Base-by-base conservation (phyloP, 1,284 basidiomycete genomes). In the Sutorius eximius region DNA sequence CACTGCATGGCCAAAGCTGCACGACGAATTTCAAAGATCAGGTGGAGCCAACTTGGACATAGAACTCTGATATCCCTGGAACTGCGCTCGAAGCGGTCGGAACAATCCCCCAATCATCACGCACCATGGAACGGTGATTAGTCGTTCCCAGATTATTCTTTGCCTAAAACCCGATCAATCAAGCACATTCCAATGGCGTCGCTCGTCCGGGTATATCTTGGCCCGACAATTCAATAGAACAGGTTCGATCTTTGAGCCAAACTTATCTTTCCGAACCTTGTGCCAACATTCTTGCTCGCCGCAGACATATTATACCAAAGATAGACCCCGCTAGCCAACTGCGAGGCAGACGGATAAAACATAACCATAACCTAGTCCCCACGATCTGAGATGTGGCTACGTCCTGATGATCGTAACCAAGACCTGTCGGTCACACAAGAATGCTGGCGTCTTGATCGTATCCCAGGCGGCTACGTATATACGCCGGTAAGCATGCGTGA, bases 351-450 rank as follows among this genome's bases (percentile, higher is more conserved):
- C 45, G 30, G 40, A 34, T 16, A 20, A 38, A 34, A 11, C 3
- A 27, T 5, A 27, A 53, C 20, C 16, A 22, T 47, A 27, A 27
- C 33, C 20, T 4, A 4, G 30, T 30, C 30, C 10, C 48, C 42
- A 30, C 18, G 32, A 50, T 59, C 48, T 38, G 16, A 42, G 59
- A 48, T 51, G 49, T 27, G 32, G 24, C 43, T 24, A 40, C 38
- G 24, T 49, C 27, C 24, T 5, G 24, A 24, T 37, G 55, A 47
- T 41, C 16, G 7, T 27, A n/a, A 27, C n/a, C n/a, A 27, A 5
- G 24, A 6, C 36, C 22, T 43, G 34, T 18, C 33, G 12, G 8
- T 12, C 34, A 13, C 11, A 18, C 24, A 32, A 20, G 33, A 22
- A 30, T 27, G 16, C n/a, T 33, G 20, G 34, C 12, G 38, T 24